These are phyloP conservation scores for Polytrichum commune DNA, from an alignment of 225 moss, liverwort and hornwort genomes.

Conservation along the genomic window DNA sequence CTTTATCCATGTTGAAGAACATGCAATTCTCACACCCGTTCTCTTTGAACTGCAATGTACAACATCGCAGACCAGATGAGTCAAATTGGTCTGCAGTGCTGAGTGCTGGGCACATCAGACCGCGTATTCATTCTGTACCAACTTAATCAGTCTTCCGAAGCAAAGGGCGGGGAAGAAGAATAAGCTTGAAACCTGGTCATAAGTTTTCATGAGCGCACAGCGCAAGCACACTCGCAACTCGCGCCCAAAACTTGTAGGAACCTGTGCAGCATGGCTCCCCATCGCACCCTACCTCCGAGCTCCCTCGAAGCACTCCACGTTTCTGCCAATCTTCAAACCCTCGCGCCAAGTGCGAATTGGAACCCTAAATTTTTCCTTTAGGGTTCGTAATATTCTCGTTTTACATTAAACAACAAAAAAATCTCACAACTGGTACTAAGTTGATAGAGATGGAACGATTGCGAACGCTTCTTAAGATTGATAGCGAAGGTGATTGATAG, in stretches of 20 bases:
- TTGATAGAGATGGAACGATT: too few species aligned
- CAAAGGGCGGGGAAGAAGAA: background rate
- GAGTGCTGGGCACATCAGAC: background rate
- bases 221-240: constrained; percentile 93
- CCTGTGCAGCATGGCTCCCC: constrained; percentile 63
- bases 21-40: constrained; percentile 89
- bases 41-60: constrained; percentile 68
- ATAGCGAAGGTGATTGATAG: too few species aligned
- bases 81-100: background rate
- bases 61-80: background rate
- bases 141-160: background rate
- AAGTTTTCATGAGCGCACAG: constrained; percentile 94
- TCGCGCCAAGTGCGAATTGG: too few species aligned
- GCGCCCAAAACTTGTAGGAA: constrained; percentile 95
- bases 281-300: constrained; percentile 7
- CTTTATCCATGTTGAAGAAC: constrained; percentile 94
- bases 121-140: background rate
- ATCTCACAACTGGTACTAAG: too few species aligned
- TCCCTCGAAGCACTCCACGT: too few species aligned
- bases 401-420: too few species aligned
- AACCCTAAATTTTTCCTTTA: too few species aligned
- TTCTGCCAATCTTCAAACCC: too few species aligned
- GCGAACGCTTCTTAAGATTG: too few species aligned
- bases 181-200: constrained; percentile 58
- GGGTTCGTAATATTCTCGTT: too few species aligned